Base-by-base conservation (phyloP, 2,329 filamentous ascomycete genomes). In the Arthrobotrys conoides region DNA sequence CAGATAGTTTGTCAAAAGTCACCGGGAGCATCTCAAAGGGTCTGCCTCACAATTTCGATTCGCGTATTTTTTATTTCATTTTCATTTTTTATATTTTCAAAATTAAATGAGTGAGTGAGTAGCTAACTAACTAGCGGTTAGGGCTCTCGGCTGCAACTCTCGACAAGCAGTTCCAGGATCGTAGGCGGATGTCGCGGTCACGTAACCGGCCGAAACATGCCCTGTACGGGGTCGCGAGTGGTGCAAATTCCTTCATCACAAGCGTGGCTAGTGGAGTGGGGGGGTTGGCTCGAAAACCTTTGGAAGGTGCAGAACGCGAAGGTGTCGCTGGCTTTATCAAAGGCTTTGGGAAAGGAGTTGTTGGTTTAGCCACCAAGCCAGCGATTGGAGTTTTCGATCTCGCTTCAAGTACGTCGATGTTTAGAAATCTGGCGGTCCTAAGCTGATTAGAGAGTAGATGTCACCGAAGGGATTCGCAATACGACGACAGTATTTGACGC, bases 161-260 rank as follows among this genome's bases (percentile, higher is more conserved):
- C 81, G 96, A 99, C 86, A 98, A 99, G 85, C 95, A 99, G 83
- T 99, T 98, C 86, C 96, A 99, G 84, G 94, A 98, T 84, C 91
- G 95, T 77, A 91, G 96, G 67, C 92, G 96, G 75, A 99, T 98
- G 88, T 94, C 94, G 2, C 91, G 93, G 77, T 93, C 94, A 30
- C 90, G 96, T 57, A 99, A 99, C 85, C 88, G 95, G 78, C 96
- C 96, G 2, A 99, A 99, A 87, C 96, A 99, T 84, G 96, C 96
- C 3, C 88, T 99, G 1, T 99, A 97, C 83, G 96, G 96, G 65
- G 95, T 99, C 63, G 96, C 95, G 1, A 93, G 94, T 2, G 96
- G 96, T 18, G 96, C 96, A 24, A 98, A 97, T 85, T 96, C 94
- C 16, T 93, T 99, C 81, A 92, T 97, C 69, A 96, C 91, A 64